Evolutionary conservation across 192 early-diverging fungal genomes (phyloP), one percentile per base, ranked within the genome.

Genomic region (Coemansia sp.): DNA sequence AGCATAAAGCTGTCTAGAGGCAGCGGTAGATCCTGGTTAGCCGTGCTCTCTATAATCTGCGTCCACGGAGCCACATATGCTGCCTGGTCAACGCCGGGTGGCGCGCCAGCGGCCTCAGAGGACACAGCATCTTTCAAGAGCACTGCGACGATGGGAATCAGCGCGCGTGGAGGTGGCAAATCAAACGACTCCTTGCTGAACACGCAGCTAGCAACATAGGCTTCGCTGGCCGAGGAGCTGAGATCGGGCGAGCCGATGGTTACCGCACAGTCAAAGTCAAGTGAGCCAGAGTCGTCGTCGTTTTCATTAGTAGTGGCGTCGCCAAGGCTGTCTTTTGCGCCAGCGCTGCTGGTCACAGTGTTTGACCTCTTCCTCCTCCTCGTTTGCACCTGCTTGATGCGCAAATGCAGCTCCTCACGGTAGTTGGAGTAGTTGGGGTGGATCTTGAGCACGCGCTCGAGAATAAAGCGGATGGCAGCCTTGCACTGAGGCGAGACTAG

Each of bases 131-230:
- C 71, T 38, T 75, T 75, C 25, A 75, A 49, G 40, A 75, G 65
- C 36, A 75, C 71, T 6, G 71, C 71, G 18, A 75, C 60, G n/a
- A 75, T 68, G 23, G 72, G 72, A 29, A 76, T 66, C n/a, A 76
- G 51, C 1, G 61, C 49, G 21, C 72, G 56, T 15, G 65, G 60
- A 31, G 72, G 41, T 22, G 72, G 72, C 53, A 75, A 43, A 36
- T 68, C 65, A 43, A 56, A 56, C 22, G 41, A 50, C 30, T 68
- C 72, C 25, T 68, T 75, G 57, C 60, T 49, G 42, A 60, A 75
- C 53, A 75, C 39, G 5, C 49, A 22, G 53, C 72, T 75, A 37
- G 49, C 51, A 9, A 64, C 72, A 32, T 68, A 68, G 40, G 58
- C 52, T 53, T 75, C 72, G 53, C 58, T 67, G 15, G n/a, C 31